A percentile compares a stretch with the other conserved stretches of the same genome.
Evolutionary conservation across 192 early-diverging fungal species (phyloP).

Genomic region (Backusella tarrabulga): DNA sequence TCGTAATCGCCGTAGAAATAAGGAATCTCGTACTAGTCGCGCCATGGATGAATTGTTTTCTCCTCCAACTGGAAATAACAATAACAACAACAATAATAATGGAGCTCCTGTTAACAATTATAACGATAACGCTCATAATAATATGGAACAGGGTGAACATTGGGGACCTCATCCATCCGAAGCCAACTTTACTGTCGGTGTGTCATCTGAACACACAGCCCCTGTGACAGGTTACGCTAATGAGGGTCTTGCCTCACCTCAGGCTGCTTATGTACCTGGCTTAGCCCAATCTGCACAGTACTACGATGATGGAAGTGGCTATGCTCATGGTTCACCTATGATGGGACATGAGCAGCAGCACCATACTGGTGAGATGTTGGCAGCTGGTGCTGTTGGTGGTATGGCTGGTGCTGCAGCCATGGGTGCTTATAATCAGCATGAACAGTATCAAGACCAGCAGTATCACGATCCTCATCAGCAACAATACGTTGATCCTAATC

Average conservation of each 20-base stretch:
- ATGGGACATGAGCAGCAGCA: background rate
- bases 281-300: background rate
- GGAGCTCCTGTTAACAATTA: background rate
- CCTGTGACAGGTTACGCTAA: background rate
- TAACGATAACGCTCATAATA: background rate
- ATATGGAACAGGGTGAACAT: background rate
- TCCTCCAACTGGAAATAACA: background rate
- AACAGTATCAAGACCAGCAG: slow-evolving; percentile 6
- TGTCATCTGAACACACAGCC: background rate
- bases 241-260: background rate
- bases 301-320: background rate
- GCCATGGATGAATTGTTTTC: slow-evolving; percentile 12
- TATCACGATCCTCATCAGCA: background rate
- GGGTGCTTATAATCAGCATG: background rate
- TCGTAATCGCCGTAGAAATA: slow-evolving; percentile 14
- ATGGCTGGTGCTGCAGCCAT: background rate
- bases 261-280: slow-evolving; percentile 2
- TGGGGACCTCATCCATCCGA: slow-evolving; percentile 2
- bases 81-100: background rate
- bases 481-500: background rate
- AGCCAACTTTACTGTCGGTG: background rate
- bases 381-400: background rate
- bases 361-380: background rate
- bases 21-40: slow-evolving; percentile 14
- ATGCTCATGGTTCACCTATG: background rate